phyloP scores from a whole-genome alignment of 1,139 yeast species.

The Saccharomyces hybrid region DNA sequence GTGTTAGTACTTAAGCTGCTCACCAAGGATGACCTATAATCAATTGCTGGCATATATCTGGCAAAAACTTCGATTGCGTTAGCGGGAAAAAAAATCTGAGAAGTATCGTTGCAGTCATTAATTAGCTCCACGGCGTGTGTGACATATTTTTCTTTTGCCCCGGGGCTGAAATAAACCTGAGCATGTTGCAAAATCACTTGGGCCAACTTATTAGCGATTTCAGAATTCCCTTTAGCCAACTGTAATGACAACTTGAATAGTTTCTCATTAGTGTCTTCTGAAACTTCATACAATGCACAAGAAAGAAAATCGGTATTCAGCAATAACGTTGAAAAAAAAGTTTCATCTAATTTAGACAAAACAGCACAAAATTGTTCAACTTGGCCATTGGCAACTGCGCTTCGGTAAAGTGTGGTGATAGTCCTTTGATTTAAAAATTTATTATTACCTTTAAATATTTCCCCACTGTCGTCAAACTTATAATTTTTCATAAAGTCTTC shows the following conservation, averaged over 20 bases:
- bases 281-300: constrained; percentile 14
- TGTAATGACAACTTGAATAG: constrained; percentile 14
- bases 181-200: constrained; percentile 13
- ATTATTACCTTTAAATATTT: constrained; percentile 18
- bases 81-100: constrained; percentile 12
- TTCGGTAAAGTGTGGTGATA: constrained; percentile 27
- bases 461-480: constrained; percentile 21
- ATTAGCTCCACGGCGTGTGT: constrained; percentile 12
- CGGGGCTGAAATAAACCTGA: background rate
- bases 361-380: constrained; percentile 23
- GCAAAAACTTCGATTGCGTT: constrained; percentile 8
- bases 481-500: constrained; percentile 26
- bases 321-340: constrained; percentile 17
- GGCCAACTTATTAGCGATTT: constrained; percentile 16
- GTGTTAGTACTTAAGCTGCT: constrained; percentile 40
- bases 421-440: constrained; percentile 32
- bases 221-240: constrained; percentile 10
- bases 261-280: constrained; percentile 9
- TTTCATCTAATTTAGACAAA: constrained; percentile 25
- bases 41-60: constrained; percentile 24
- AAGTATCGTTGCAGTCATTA: constrained; percentile 4
- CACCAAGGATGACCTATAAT: constrained; percentile 37
- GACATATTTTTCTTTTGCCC: constrained; percentile 6
- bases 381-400: constrained; percentile 17
- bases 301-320: constrained; percentile 20